Evolutionary conservation across 371 early-diverging fungal genomes (phyloP), one percentile per base, ranked within the genome.

Genomic region (Mortierella sp.): DNA sequence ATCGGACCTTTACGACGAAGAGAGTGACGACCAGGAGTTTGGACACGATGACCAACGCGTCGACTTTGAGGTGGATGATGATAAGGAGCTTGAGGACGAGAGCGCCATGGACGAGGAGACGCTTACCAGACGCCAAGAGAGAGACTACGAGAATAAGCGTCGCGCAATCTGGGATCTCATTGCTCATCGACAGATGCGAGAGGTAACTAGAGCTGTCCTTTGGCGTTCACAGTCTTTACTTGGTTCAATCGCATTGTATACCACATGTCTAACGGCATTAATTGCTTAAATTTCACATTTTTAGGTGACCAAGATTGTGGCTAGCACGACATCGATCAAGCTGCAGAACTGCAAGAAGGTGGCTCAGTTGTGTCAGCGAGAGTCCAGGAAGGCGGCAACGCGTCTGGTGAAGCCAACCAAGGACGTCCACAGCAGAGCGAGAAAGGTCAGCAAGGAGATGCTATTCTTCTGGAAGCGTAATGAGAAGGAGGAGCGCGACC

Each of bases 401-500:
- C 85, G 85, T 14, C 58, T 76, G 7, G 76, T 79, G 34, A 85
- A 77, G 69, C 64, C 78, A 2, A 76, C 72, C 55, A 79, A 78
- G 24, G 85, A 85, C 9, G 63, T 79, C 10, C 82, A 79, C 26
- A 34, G 64, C 8, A 50, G 76, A 39, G 81, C 87, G 0, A 73
- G 79, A 29, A 76, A 81, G 40, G 79, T 73, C 44, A 86, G 74
- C 50, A 73, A 80, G 5, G 85, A 95, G 86, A 94, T 96, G 94
- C 83, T 95, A 22, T 55, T 93, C 29, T 96, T 95, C 81, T 97
- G 97, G 97, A 95, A 95, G 80, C 91, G 93, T 69, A 94, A 97
- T 78, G 97, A 96, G 79, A 92, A 92, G 77, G 96, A 96, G 84
- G 97, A 95, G 80, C 90, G 96, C n/a, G 98, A 98, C 68, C 77